Evolutionary conservation across 179 eudicot species (phyloP).

Genomic region (Beta lomatogona): DNA sequence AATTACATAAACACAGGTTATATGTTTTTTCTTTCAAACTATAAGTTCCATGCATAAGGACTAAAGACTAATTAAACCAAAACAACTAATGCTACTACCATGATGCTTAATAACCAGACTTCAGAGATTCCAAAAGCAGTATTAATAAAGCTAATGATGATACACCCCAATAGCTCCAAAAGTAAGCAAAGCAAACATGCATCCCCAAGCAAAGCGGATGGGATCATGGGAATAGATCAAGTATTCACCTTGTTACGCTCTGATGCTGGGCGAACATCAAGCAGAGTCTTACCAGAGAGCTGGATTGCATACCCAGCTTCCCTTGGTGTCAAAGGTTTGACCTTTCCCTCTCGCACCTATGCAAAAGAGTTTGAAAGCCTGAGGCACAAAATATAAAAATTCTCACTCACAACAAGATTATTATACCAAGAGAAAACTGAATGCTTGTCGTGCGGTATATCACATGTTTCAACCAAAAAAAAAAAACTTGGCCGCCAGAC

Average conservation of each 20-base stretch:
- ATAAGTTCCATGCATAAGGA: neutral
- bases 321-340: slow-evolving; percentile 73
- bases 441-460: neutral
- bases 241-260: slow-evolving; percentile 73
- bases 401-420: slow-evolving; percentile 25
- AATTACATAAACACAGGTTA: neutral
- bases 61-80: neutral
- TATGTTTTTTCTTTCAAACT: neutral
- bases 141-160: neutral
- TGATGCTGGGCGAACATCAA: slow-evolving; percentile 85
- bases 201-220: slow-evolving; percentile 15
- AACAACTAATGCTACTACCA: neutral
- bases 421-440: slow-evolving; percentile 5
- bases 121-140: neutral
- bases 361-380: slow-evolving; percentile 36
- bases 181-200: neutral
- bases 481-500: neutral
- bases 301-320: slow-evolving; percentile 98
- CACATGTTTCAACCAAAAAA: neutral
- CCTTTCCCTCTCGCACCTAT: slow-evolving; percentile 85
- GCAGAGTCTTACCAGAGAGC: slow-evolving; percentile 72
- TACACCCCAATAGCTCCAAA: too few species aligned
- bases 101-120: neutral
- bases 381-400: slow-evolving; percentile 23
- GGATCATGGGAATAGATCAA: slow-evolving; percentile 7